Base-by-base conservation (phyloP, 2,329 filamentous ascomycete species). In the Aspergillus sp. region DNA sequence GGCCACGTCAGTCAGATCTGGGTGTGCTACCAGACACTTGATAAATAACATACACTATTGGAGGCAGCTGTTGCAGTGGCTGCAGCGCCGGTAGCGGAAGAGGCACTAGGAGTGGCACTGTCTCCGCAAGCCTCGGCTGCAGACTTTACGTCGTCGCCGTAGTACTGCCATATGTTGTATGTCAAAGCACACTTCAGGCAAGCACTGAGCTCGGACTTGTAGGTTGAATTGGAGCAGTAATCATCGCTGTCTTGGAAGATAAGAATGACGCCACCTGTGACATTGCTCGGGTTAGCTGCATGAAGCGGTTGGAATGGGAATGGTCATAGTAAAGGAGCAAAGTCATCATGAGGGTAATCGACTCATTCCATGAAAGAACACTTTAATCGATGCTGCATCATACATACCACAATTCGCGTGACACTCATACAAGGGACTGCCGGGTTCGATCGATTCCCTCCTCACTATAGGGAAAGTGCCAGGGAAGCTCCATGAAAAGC, bases 101-200 rank as follows among this genome's bases (percentile, higher is more conserved):
- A 55, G 10, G 53, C 39, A 17, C 53, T 47, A 7, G 53, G 53
- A 10, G 53, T 55, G 9, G 53, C 53, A n/a, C 53, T 55, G n/a
- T 55, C 53, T 61, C 79, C 79, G 8, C 66, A 72, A 13, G 59
- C 57, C 15, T 72, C 62, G 12, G 80, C 80, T 21, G 76, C 78
- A 1, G 65, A 65, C 17, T 65, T 62, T 19, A 83, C 75, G 9
- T 73, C 70, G 17, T 65, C 58, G 15, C 79, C 76, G 53, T 83
- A 82, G 61, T 76, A 73, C 47, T 74, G 65, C 80, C 80, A 82
- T 64, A 82, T 79, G 30, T 80, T 69, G 55, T 74, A 77, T 19
- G 75, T 67, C 32, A 76, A 62, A 45, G 80, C 80, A 59, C 81
- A 83, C 50, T 78, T 69, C 28, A 82, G 73, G 64, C 74, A 76